Evolutionary conservation across 192 early-diverging fungal genomes (phyloP), one percentile per base, ranked within the genome.

Genomic region (Radiomyces spectabilis): DNA sequence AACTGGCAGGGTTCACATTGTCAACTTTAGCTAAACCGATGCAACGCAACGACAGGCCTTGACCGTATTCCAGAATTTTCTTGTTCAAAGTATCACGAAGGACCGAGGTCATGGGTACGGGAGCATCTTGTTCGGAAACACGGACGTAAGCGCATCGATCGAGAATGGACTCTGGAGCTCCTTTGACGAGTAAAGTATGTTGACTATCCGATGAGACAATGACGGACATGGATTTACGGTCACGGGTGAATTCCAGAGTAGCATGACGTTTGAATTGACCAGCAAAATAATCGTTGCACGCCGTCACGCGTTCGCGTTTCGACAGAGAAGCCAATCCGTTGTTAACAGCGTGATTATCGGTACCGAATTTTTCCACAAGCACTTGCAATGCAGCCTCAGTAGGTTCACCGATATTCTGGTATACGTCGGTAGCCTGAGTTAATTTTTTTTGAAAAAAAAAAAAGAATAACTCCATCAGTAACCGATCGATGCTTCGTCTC

Each of bases 221-320:
- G 10, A 97, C 92, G 18, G 89, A 90, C 97, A 99, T 99, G 37
- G 92, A 94, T 78, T 99, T 99, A 69, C 97, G 85, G 65, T 97
- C 93, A 57, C 95, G 88, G 15, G 94, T 84, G 61, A 98, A 98
- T 69, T 99, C 97, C 32, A 97, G 76, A 8, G 88, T 92, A 55
- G 61, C 74, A 4, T 74, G 48, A 27, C 89, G 86, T 34, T 77
- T 65, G 60, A 56, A 79, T 22, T 80, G 71, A 18, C 66, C 57
- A 38, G 79, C 77, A 54, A 85, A 75, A 70, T 88, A 85, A 55
- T 87, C 78, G 76, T 85, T 85, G 58, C 81, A 86, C 58, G 76
- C 86, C 63, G 69, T 83, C 38, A 73, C 80, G 51, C 79, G 85
- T 34, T 81, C 71, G 21, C 67, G 65, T 33, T 68, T 65, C 51